Percentiles rank a stretch among this genome's conserved stretches.
phyloP scores from a whole-genome alignment of 768 basidiomycete genomes.

The Suillus hirtellus region DNA sequence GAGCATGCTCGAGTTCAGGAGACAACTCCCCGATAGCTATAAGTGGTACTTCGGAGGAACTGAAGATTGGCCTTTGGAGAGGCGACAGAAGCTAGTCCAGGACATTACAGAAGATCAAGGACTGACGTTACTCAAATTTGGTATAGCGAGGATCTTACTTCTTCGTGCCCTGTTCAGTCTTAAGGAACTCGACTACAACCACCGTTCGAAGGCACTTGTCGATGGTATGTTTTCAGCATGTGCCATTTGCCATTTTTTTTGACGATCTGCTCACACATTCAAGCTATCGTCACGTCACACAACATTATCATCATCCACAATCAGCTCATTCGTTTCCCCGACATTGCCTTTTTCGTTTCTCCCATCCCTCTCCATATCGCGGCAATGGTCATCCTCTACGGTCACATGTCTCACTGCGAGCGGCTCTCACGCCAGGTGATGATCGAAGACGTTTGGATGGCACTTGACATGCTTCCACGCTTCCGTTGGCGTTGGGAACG shows the following conservation, averaged over 20 bases:
- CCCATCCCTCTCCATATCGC: conserved; percentile 88
- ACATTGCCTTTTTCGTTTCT: conserved; percentile 86
- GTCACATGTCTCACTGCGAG: conserved; percentile 79
- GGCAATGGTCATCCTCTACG: conserved; percentile 89
- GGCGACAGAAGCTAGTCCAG: conserved; percentile 63
- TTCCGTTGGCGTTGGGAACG: conserved; percentile 94
- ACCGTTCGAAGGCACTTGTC: conserved; percentile 68
- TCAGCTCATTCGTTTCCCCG: conserved; percentile 80
- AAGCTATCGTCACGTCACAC: conserved; percentile 84
- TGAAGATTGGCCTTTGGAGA: conserved; percentile 69
- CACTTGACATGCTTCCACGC: conserved; percentile 83
- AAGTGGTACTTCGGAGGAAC: conserved; percentile 78
- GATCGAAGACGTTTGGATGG: conserved; percentile 82
- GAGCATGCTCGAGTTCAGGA: conserved; percentile 69
- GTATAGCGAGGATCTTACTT: conserved; percentile 77
- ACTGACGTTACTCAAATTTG: conserved; percentile 78
- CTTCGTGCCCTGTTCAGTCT: conserved; percentile 78
- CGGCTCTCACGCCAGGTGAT: conserved; percentile 63
- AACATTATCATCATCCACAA: conserved; percentile 86
- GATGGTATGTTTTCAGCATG: conserved; percentile 56
- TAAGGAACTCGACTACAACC: conserved; percentile 64
- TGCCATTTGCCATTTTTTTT: conserved; percentile 5
- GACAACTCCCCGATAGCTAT: conserved; percentile 70
- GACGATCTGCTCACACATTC: conserved; percentile 7
- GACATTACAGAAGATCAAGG: conserved; percentile 81